These are phyloP conservation scores for Candida tropicalis DNA, from an alignment of 1,139 yeast genomes.

Conservation along the genomic window DNA sequence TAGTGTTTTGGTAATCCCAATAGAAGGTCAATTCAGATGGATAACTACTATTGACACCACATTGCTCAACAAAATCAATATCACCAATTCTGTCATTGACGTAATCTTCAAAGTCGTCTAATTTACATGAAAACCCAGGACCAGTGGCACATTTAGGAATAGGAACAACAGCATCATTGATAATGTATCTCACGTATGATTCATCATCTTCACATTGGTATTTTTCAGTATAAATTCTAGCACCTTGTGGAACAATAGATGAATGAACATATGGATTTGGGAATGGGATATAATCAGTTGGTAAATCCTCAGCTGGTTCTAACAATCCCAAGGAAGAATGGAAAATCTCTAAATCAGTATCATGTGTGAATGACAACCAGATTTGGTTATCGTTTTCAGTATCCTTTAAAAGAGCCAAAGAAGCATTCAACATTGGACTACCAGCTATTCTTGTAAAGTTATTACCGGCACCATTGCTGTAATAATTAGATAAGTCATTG, in stretches of 20 bases:
- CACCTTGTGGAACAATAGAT: constrained; percentile 59
- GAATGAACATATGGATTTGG: constrained; percentile 47
- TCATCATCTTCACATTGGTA: constrained; percentile 39
- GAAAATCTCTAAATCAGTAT: constrained; percentile 54
- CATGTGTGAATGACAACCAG: constrained; percentile 59
- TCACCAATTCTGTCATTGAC: constrained; percentile 31
- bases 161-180: constrained; percentile 63
- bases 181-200: constrained; percentile 47
- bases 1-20: constrained; percentile 33
- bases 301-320: constrained; percentile 24
- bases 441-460: constrained; percentile 46
- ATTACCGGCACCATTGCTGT: constrained; percentile 53
- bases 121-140: constrained; percentile 59
- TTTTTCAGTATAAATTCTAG: constrained; percentile 53
- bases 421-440: constrained; percentile 51
- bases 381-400: constrained; percentile 29
- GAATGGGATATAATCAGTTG: constrained; percentile 33
- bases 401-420: constrained; percentile 44
- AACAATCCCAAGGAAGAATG: constrained; percentile 55
- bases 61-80: constrained; percentile 31
- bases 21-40: constrained; percentile 36
- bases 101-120: constrained; percentile 38
- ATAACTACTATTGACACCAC: constrained; percentile 36
- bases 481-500: constrained; percentile 47
- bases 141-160: constrained; percentile 52